Base-by-base conservation (phyloP, 345 rosid genomes). In the Diplotaxis tenuifolia region DNA sequence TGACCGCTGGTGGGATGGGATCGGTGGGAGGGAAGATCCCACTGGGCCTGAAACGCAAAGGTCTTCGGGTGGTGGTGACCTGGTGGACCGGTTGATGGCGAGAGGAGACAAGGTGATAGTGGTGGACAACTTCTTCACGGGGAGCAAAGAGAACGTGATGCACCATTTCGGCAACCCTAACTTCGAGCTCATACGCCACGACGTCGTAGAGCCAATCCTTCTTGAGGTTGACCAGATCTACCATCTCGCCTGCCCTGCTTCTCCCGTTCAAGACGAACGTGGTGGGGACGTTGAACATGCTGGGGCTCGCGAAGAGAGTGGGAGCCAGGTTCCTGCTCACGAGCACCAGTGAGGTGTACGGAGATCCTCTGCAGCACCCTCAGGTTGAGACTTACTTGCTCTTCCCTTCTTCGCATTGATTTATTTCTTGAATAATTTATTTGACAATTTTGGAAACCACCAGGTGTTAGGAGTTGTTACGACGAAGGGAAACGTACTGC, bases 141-240 rank as follows among this genome's bases (percentile, higher is more conserved):
- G 98, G 2, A 74, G 92, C 98, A 94, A 67, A n/a, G n/a, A n/a
- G n/a, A n/a, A n/a, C n/a, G n/a, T n/a, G n/a, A n/a, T n/a, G n/a
- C n/a, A n/a, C n/a, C 98, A 94, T 38, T 94, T 94, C 32, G 86
- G 87, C 5, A 94, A 94, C 81, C 98, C 97, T 0, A 87, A 87
- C 65, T 94, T 94, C 82, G 98, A 94, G 81, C 81, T 94, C 9
- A 91, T 94, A 36, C 80, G 98, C 3, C 98, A 94, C 83, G 98
- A 94, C 77, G 99, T 95, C 45, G 99, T 95, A 0, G 99, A 95
- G 67, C 97, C 97, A 1, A 70, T 95, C 28, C 80, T 95, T 58
- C 82, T 95, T 0, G 99, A 95, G 79, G 99, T 95, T 64, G 99
- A 95, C 78, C 99, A 94, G 96, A 94, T 94, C 96, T 94, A 94